Evolutionary conservation across 129 eudicot species (phyloP), one percentile per base, ranked within the genome.

Genomic region (Pittosporum tobira): DNA sequence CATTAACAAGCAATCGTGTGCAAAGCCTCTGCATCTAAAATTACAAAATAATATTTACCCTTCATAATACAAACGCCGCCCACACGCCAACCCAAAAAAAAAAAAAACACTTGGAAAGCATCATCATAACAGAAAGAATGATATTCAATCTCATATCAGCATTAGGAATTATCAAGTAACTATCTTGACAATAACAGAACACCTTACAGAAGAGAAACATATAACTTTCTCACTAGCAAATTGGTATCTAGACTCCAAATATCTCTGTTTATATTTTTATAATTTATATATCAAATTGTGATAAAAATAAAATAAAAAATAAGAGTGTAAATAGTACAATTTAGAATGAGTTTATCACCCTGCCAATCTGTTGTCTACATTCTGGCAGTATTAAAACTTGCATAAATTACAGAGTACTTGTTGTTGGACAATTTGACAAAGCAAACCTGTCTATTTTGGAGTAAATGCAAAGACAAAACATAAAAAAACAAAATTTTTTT

Each of bases 71-170:
- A n/a, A 27, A 19, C 49, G 16, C 49, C 18, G 22, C 18, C 18
- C 18, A n/a, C 13, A 45, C 18, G 8, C 22, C 7, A 45, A 16
- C n/a, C n/a, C 49, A 45, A 15, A 5, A 45, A 18, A n/a, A 45
- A 16, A 45, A 9, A 45, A 9, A 16, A 45, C 7, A 14, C 2
- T 3, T 3, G 7, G 22, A 18, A 45, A 45, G 23, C 21, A 16
- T 16, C 22, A 16, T n/a, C 1, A 15, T 40, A 11, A 40, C 21
- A 0, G 22, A 45, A 45, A 16, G 1, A 45, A n/a, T 45, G 49
- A 45, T n/a, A 21, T 45, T 45, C 9, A 45, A 45, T 45, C 49
- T 45, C 49, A n/a, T n/a, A 45, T 45, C 49, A 45, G 21, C 49
- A 45, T 0, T 16, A 16, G 49, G 20, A 45, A 45, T 16, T 45